phyloP scores from a whole-genome alignment of 2,329 filamentous ascomycete genomes.

The Xylaria sp. region DNA sequence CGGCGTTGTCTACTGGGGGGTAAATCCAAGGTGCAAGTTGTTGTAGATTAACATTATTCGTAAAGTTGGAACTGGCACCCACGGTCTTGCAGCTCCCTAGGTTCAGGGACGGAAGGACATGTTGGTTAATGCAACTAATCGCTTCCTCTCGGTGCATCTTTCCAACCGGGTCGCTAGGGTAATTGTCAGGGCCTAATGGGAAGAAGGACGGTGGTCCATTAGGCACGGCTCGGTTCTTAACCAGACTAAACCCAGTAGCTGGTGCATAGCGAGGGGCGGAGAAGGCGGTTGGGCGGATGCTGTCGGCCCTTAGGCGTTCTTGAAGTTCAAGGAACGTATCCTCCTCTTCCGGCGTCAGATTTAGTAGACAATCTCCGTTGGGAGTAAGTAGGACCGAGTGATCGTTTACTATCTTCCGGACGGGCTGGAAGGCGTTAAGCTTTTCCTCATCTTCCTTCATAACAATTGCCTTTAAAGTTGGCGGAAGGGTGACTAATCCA shows the following conservation, averaged over 20 bases:
- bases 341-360: constrained; percentile 75
- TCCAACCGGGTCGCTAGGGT: constrained; percentile 67
- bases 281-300: constrained; percentile 66
- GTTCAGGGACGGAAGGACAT: constrained; percentile 70
- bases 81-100: constrained; percentile 59
- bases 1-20: constrained; percentile 57
- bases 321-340: constrained; percentile 77
- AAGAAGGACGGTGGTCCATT: constrained; percentile 73
- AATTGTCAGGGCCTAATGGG: constrained; percentile 59
- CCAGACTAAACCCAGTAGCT: constrained; percentile 68
- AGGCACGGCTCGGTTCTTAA: constrained; percentile 72
- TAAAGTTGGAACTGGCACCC: constrained; percentile 56
- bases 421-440: constrained; percentile 66
- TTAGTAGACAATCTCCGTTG: constrained; percentile 79
- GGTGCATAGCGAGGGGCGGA: constrained; percentile 66
- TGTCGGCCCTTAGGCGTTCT: constrained; percentile 61
- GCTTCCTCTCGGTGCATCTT: constrained; percentile 75
- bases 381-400: constrained; percentile 78
- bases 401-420: constrained; percentile 72
- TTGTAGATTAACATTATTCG: constrained; percentile 63
- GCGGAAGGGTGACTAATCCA: constrained; percentile 49
- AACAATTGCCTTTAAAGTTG: constrained; percentile 60
- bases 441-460: constrained; percentile 65
- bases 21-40: constrained; percentile 68
- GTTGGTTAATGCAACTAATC: constrained; percentile 76